Base-by-base conservation (phyloP, 139 green algal genomes). In the Tetradesmus obliquus region DNA sequence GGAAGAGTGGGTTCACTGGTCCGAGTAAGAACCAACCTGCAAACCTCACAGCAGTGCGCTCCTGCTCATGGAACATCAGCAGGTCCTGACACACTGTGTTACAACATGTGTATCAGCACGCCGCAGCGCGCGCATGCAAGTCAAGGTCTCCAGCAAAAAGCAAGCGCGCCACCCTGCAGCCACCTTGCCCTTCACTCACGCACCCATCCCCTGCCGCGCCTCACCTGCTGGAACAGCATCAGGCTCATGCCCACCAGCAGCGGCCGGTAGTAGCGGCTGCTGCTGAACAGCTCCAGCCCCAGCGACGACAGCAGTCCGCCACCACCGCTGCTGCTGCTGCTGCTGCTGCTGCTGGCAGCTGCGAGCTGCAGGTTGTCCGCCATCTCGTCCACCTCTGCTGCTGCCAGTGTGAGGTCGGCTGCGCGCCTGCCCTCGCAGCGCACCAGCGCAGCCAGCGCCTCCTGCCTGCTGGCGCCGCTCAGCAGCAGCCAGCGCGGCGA, bases 401-500 rank as follows among this genome's bases (percentile, higher is more conserved):
- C 69, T 1, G 94, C 90, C 10, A 91, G 60, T 69, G 81, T 88
- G 0, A 76, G 62, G 80, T 94, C 84, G 10, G 19, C 62, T 20
- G 82, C 93, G 15, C 72, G 90, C 13, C 45, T 32, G 22, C 96
- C 96, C 86, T 95, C 91, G 24, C 83, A 80, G 7, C 82, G 82
- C 13, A 81, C 66, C 17, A 98, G 88, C 3, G 96, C 95, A 3
- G 15, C 85, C 15, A 82, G 58, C 2, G 94, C 96, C 19, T 92
- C 81, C 2, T 92, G 72, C 2, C 72, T 53, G 19, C 86, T 55
- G 1, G 55, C 74, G 0, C 96, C 95, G 0, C 76, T 91, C 88
- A 98, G 94, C 87, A 98, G 91, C 89, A 99, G 93, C 97, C 96
- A 99, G 76, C 98, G 94, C 3, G 98, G 98, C 1, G 96, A 98